phyloP scores from a whole-genome alignment of 1,284 basidiomycete genomes.

The Polyporus tsugae region DNA sequence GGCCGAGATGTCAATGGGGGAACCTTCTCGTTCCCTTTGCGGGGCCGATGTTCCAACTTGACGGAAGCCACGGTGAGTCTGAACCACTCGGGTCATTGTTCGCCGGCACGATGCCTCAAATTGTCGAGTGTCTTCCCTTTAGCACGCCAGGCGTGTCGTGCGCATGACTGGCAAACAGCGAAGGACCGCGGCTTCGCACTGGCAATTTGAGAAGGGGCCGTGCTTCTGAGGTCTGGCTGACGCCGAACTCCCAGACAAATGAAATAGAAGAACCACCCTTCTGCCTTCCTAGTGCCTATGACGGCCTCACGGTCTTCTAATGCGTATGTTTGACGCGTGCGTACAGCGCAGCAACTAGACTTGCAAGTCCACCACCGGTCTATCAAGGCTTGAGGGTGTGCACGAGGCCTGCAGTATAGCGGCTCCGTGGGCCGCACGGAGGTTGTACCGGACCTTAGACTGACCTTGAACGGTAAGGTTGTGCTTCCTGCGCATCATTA shows the following conservation, averaged over 20 bases:
- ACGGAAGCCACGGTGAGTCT: not conserved
- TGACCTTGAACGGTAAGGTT: not conserved
- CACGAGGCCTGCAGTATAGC: not conserved
- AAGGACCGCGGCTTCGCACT: not conserved
- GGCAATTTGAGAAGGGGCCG: not conserved
- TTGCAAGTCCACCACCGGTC: not conserved
- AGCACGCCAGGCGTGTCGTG: not conserved
- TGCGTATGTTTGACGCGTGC: not conserved
- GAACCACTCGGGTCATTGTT: not conserved
- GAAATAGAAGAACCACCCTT: not conserved
- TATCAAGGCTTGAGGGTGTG: not conserved
- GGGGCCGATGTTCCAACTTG: not conserved
- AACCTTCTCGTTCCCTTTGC: not conserved
- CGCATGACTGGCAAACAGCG: not conserved
- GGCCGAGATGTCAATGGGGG: conserved; percentile 21
- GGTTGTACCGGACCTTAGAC: not conserved
- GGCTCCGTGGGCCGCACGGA: not conserved
- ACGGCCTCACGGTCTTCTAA: not conserved
- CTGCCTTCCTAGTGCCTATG: not conserved
- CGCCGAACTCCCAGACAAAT: not conserved
- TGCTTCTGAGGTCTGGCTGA: not conserved
- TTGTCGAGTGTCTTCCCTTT: not conserved
- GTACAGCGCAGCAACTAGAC: not conserved
- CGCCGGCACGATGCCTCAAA: not conserved
- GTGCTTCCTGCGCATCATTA: conserved; percentile 2